Evolutionary conservation across 2,329 filamentous ascomycete genomes (phyloP).

Genomic region (Trichoderma atrobrunneum): DNA sequence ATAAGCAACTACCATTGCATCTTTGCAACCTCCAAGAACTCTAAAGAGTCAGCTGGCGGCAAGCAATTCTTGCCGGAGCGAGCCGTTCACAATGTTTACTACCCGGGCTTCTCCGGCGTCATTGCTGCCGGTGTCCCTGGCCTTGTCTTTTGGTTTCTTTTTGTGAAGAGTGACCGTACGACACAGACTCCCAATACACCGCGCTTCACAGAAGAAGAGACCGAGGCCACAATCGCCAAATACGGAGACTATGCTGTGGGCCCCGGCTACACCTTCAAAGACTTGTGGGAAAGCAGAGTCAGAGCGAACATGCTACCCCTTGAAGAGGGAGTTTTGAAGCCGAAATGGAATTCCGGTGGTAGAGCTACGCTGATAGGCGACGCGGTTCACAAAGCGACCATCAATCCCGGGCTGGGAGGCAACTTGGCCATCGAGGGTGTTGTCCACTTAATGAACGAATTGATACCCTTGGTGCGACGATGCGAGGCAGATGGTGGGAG

Average conservation of each 20-base stretch:
- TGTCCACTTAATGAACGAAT: constrained; percentile 1
- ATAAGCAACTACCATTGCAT: constrained; percentile 5
- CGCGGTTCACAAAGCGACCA: not conserved
- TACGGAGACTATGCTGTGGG: constrained; percentile 5
- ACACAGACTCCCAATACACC: constrained; percentile 1
- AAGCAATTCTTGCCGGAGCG: not conserved
- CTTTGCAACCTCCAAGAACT: constrained; percentile 9
- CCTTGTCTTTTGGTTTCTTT: constrained; percentile 1
- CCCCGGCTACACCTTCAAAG: constrained; percentile 1
- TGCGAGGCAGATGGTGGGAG: not conserved
- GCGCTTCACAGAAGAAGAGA: constrained; percentile 1
- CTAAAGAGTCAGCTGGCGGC: not conserved
- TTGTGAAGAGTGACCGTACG: not conserved
- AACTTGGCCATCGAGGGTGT: constrained; percentile 7
- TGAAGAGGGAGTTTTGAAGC: constrained; percentile 4
- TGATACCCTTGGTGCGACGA: not conserved
- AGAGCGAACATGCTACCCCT: constrained; percentile 3
- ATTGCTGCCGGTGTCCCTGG: not conserved
- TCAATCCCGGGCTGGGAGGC: not conserved
- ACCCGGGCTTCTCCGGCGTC: constrained; percentile 5
- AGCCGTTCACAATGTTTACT: constrained; percentile 2
- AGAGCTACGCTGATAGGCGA: not conserved
- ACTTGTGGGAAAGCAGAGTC: constrained; percentile 5
- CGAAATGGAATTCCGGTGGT: constrained; percentile 3
- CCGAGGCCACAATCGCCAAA: constrained; percentile 2